These are phyloP conservation scores for Ogataea minuta DNA, from an alignment of 805 yeast genomes.

Conservation along the genomic window DNA sequence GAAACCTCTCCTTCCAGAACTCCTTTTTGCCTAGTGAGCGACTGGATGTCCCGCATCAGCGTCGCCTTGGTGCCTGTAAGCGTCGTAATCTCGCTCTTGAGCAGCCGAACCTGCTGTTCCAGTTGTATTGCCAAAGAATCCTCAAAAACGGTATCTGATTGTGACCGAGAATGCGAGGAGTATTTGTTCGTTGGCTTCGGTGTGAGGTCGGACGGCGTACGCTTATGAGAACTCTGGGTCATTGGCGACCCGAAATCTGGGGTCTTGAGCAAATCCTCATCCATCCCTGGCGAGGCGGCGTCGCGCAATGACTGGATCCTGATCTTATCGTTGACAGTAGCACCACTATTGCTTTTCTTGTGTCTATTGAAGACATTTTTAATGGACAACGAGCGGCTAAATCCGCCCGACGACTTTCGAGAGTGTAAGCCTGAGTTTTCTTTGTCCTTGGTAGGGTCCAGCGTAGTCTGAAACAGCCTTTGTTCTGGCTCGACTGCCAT, in stretches of 20 bases:
- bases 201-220: conserved; percentile 36
- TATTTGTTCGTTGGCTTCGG: conserved; percentile 42
- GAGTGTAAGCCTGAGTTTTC: conserved; percentile 18
- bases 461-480: conserved; percentile 4
- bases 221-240: conserved; percentile 15
- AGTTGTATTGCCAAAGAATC: conserved; percentile 32
- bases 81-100: conserved; percentile 41
- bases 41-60: conserved; percentile 50
- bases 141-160: conserved; percentile 43
- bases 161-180: conserved; percentile 39
- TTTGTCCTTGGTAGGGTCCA: conserved; percentile 13
- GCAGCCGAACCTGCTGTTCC: conserved; percentile 39
- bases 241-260: conserved; percentile 7
- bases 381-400: conserved; percentile 26
- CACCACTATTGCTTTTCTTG: conserved; percentile 23
- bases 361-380: conserved; percentile 28
- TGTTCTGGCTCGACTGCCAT: conserved; percentile 4
- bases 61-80: conserved; percentile 41
- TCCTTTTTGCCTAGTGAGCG: conserved; percentile 46
- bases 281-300: conserved; percentile 14
- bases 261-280: conserved; percentile 8
- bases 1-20: conserved; percentile 45
- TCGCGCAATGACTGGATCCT: conserved; percentile 18
- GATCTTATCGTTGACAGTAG: conserved; percentile 11
- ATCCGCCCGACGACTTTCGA: conserved; percentile 21